Evolutionary conservation across 306 rosid species (phyloP), one percentile per base, ranked within the genome.

Genomic region (Rubus parviflorus): DNA sequence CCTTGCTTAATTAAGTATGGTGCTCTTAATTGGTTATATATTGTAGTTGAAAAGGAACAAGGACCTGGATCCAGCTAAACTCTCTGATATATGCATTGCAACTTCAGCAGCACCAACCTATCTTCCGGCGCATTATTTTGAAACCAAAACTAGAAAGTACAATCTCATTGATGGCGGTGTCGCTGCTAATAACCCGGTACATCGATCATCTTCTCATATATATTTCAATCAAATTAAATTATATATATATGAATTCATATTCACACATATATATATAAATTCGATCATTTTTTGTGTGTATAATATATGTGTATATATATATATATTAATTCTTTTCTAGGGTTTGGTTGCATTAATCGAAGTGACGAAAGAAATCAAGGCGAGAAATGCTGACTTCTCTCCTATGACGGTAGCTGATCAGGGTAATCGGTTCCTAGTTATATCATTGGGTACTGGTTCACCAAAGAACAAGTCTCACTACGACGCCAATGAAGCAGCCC

Each of bases 81-180:
- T 68, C n/a, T 43, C 73, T 3, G 73, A 68, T 47, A 38, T 68
- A 68, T 68, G 73, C 56, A 45, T 68, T 25, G 73, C 17, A 68
- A 68, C 73, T 22, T 42, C 73, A 45, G 73, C 73, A n/a, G 56
- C 73, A 20, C 56, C 73, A 20, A 68, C 40, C 6, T 68, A 68
- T 45, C 54, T 68, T 45, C 73, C 73, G 10, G 4, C 73, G 8
- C 20, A 68, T 20, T 25, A 48, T 68, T 68, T 45, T 23, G 3
- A 22, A 68, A 23, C 38, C 40, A 2, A 4, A 11, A 9, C 13
- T 4, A 42, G 10, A 7, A 19, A 68, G 7, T 22, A n/a, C n/a
- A 35, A 68, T 13, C 54, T 68, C n/a, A 23, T 68, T n/a, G 73
- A 68, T 68, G 73, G 73, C 54, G 56, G 73, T 5, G 73, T 68